A percentile compares a stretch with the other conserved stretches of the same genome.
phyloP scores from a whole-genome alignment of 1,284 basidiomycete species.

The Trichosporon sp. region DNA sequence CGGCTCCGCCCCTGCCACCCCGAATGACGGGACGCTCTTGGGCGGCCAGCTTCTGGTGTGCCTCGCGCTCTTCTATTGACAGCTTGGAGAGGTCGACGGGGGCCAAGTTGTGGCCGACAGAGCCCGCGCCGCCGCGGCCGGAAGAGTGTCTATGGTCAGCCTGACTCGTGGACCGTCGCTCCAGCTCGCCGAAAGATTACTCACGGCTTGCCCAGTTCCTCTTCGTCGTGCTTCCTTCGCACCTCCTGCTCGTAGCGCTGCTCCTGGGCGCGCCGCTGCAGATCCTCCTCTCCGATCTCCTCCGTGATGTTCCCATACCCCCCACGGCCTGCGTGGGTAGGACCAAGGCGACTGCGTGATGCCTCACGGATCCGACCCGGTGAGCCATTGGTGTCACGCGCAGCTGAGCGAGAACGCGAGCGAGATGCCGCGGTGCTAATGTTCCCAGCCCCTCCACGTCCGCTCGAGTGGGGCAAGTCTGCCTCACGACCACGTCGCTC shows the following conservation, averaged over 20 bases:
- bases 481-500: slow-evolving; percentile 43
- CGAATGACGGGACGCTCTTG: slow-evolving; percentile 25
- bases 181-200: slow-evolving; percentile 8
- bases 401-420: slow-evolving; percentile 24
- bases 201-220: slow-evolving; percentile 32
- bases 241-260: slow-evolving; percentile 35
- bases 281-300: slow-evolving; percentile 29
- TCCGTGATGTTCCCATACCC: slow-evolving; percentile 46
- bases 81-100: slow-evolving; percentile 31
- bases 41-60: slow-evolving; percentile 35
- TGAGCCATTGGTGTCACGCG: slow-evolving; percentile 7
- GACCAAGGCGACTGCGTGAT: not conserved
- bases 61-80: slow-evolving; percentile 39
- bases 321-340: slow-evolving; percentile 33
- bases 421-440: slow-evolving; percentile 32
- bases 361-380: not conserved
- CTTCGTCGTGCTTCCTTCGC: slow-evolving; percentile 32
- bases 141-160: slow-evolving; percentile 8
- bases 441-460: slow-evolving; percentile 47
- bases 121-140: slow-evolving; percentile 45
- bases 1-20: slow-evolving; percentile 40
- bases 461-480: slow-evolving; percentile 38
- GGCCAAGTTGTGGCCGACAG: slow-evolving; percentile 23
- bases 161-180: not conserved
- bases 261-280: slow-evolving; percentile 20